Conservation (phyloP, 108 stramenopile genomes). For the Skeletonema potamos region DNA sequence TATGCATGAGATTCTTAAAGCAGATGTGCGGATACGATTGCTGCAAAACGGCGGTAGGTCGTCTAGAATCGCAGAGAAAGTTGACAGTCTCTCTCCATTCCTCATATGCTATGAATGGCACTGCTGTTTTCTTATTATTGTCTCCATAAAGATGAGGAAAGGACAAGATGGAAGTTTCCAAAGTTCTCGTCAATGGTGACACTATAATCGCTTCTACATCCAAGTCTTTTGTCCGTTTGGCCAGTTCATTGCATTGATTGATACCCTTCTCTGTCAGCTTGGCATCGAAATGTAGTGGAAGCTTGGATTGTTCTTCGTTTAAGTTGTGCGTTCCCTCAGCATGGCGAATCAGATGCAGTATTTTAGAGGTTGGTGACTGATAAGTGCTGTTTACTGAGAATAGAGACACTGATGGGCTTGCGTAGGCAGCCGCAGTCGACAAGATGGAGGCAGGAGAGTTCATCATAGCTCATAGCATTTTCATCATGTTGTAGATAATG, state of each 20-base stretch:
- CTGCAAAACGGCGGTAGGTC: constrained; percentile 6
- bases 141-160: constrained; percentile 32
- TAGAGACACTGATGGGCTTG: not conserved
- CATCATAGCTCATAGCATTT: too few relatives aligned
- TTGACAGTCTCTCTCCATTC: constrained; percentile 56
- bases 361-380: constrained; percentile 26
- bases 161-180: constrained; percentile 39
- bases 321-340: constrained; percentile 50
- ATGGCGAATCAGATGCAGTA: constrained; percentile 49
- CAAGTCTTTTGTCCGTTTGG: constrained; percentile 12
- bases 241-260: constrained; percentile 32
- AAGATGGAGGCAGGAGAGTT: not conserved
- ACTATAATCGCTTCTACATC: constrained; percentile 43
- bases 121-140: not conserved
- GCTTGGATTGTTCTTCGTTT: constrained; percentile 18
- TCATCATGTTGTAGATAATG: too few relatives aligned
- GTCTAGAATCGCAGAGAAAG: constrained; percentile 40
- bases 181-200: constrained; percentile 45
- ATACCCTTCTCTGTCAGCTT: constrained; percentile 26
- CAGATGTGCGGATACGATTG: constrained; percentile 25
- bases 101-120: constrained; percentile 46
- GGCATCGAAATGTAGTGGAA: constrained; percentile 37
- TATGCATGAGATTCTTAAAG: constrained; percentile 15
- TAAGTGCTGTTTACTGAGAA: not conserved
- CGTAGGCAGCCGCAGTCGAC: not conserved